phyloP scores from a whole-genome alignment of 495 filamentous ascomycete genomes.

The Aspergillus mulundensis region DNA sequence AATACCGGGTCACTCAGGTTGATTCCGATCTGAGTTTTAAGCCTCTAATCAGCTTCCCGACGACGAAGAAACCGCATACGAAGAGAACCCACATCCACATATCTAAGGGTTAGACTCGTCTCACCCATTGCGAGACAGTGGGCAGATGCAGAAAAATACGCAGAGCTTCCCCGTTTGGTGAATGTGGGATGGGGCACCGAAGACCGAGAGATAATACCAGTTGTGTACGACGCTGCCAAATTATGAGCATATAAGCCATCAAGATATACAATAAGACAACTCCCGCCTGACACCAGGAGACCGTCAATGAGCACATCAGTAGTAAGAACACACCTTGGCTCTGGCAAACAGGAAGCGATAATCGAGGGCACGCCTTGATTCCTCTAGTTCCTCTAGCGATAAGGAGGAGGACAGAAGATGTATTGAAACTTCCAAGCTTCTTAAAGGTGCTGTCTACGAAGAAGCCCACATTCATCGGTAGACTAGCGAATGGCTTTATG shows the following conservation, averaged over 20 bases:
- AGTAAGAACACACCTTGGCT: conserved; percentile 16
- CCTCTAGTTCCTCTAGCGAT: conserved; percentile 10
- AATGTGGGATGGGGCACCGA: background rate
- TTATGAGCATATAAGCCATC: conserved; percentile 2
- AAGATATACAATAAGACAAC: background rate
- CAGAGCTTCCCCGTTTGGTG: conserved; percentile 4
- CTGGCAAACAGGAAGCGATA: background rate
- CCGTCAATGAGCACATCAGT: background rate
- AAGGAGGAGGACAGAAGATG: conserved; percentile 2
- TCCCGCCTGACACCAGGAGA: no score
- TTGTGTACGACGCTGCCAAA: conserved; percentile 11
- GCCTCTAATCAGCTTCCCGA: conserved; percentile 12
- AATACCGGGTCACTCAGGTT: conserved; percentile 91
- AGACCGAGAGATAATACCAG: conserved; percentile 1
- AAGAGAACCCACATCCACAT: conserved; percentile 38
- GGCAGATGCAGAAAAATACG: background rate
- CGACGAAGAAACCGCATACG: background rate
- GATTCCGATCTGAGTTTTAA: conserved; percentile 66
- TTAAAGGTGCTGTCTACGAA: conserved; percentile 16
- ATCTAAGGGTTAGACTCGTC: conserved; percentile 31
- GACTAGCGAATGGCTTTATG: background rate
- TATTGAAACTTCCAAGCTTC: conserved; percentile 17
- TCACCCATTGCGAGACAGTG: conserved; percentile 31
- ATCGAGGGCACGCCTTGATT: background rate
- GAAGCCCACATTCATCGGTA: conserved; percentile 21